A percentile compares a stretch with the other conserved stretches of the same genome.
Evolutionary conservation across 164 flowering plant species (phyloP).

Genomic region (Piper longum): DNA sequence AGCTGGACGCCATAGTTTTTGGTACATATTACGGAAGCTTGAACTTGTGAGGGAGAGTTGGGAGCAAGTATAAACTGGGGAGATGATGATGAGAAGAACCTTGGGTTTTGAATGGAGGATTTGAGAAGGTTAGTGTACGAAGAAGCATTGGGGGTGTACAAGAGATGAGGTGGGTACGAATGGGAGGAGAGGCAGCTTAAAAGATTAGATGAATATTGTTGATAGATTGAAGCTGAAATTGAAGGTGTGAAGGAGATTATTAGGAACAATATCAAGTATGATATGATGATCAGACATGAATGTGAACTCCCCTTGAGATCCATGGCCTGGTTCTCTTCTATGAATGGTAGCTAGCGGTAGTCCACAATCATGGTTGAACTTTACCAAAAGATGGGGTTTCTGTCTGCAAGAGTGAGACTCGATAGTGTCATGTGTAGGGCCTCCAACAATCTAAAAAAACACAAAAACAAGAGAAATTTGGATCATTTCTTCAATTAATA

Average conservation of each 20-base stretch:
- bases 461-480: no score
- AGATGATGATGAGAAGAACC: neutral
- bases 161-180: neutral
- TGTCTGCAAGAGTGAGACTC: no score
- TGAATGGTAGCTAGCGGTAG: neutral
- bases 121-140: neutral
- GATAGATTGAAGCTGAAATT: neutral
- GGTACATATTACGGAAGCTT: conserved; percentile 9
- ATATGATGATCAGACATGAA: neutral
- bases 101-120: conserved; percentile 1
- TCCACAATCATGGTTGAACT: no score
- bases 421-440: no score
- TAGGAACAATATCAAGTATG: neutral
- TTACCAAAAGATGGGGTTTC: no score
- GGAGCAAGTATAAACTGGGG: conserved; percentile 12
- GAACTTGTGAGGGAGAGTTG: conserved; percentile 5
- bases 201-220: neutral
- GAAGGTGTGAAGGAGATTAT: neutral
- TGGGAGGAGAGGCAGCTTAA: neutral
- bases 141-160: neutral
- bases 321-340: neutral
- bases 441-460: no score
- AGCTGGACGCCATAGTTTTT: conserved; percentile 5
- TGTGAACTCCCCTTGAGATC: neutral
- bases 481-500: no score